phyloP scores from a whole-genome alignment of 169 alveolate genomes.

The Plasmodium blacklocki region DNA sequence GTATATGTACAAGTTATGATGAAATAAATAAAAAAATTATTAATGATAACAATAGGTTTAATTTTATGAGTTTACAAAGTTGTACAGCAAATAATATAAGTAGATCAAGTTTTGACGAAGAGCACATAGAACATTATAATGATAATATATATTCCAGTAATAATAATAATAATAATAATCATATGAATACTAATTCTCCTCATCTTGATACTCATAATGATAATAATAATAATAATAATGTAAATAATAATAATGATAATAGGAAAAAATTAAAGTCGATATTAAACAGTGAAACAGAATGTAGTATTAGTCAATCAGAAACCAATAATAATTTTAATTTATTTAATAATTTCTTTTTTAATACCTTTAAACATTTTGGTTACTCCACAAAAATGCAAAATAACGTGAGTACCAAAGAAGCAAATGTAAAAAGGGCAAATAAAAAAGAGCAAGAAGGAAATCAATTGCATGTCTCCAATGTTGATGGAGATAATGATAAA shows the following conservation, averaged over 20 bases:
- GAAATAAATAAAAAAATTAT: conserved; percentile 20
- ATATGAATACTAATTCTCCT: neutral
- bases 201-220: neutral
- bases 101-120: conserved; percentile 12
- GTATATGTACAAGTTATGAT: neutral
- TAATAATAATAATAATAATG: neutral
- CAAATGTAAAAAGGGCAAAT: too few species aligned
- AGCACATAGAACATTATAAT: neutral
- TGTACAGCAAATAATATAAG: conserved; percentile 25
- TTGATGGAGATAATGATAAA: conserved; percentile 19
- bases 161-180: neutral
- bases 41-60: conserved; percentile 21
- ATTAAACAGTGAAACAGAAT: conserved; percentile 69
- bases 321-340: conserved; percentile 74
- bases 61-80: conserved; percentile 19
- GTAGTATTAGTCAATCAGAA: conserved; percentile 76
- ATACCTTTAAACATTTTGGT: conserved; percentile 51
- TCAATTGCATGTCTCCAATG: too few species aligned
- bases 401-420: neutral
- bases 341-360: conserved; percentile 63
- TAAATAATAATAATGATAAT: neutral
- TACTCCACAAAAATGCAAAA: conserved; percentile 35
- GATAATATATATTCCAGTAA: neutral
- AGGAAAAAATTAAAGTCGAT: conserved; percentile 40
- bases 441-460: too few species aligned